Base-by-base conservation (phyloP, 179 eudicot genomes). In the Beta macrorhiza region DNA sequence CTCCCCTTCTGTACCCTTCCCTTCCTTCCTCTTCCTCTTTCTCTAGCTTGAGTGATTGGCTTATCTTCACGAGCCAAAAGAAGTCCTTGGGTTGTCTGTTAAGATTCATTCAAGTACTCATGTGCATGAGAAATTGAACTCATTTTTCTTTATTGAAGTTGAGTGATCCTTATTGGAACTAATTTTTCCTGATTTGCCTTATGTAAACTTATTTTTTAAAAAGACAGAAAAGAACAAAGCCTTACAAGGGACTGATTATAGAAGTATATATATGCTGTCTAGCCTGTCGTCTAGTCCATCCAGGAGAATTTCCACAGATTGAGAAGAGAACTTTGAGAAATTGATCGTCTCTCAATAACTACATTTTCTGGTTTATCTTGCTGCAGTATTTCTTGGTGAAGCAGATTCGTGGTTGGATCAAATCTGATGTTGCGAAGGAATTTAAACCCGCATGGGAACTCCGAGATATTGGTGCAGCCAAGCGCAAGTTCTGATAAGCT, bases 361-460 rank as follows among this genome's bases (percentile, higher is more conserved):
- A 3, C 25, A 20, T 42, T 62, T 25, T 67, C 19, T 45, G 44
- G 4, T 70, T 32, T 58, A 49, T 17, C 49, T 64, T 64, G 76
- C 52, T 85, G 95, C 88, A 93, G 87, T 87, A 87, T 84, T 82
- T 93, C 62, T 72, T 94, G 74, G 85, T 91, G 80, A 89, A 89
- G 72, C 84, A 82, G 45, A 84, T 93, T 64, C 85, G 85, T 70
- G 62, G 78, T 72, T 80, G 80, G 79, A 93, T 91, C 74, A 88
- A 82, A 78, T 53, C 70, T 8, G 98, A 94, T 84, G 82, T 89
- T 57, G 86, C 85, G 32, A 80, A 58, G 65, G 97, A 92, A 81
- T 25, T 17, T 42, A 84, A 65, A 84, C 84, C 92, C 67, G 76
- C 84, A 16, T 93, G 97, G 97, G 93, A 89, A 78, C 79, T 79